Conservation (phyloP, 495 filamentous ascomycete genomes). For the Penicillium paxilli region DNA sequence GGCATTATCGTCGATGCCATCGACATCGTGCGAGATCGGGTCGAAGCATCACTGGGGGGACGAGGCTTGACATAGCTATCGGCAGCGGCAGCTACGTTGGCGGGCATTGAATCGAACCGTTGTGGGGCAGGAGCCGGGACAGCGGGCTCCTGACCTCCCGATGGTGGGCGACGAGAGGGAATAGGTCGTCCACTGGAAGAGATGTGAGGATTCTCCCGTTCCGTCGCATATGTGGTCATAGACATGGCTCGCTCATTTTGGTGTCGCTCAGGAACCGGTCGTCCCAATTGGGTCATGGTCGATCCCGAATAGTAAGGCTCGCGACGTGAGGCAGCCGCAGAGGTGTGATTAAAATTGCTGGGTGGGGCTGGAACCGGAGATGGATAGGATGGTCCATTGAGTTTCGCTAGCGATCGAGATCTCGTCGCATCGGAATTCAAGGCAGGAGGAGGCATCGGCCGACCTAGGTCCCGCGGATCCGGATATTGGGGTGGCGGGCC, state of each 20-base stretch:
- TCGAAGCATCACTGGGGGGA: constrained; percentile 46
- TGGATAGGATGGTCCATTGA: constrained; percentile 63
- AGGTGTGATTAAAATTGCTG: constrained; percentile 63
- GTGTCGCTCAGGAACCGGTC: constrained; percentile 85
- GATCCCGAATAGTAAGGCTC: constrained; percentile 67
- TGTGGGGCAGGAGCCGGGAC: not conserved
- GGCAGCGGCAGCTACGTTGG: constrained; percentile 11
- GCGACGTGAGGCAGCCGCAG: constrained; percentile 73
- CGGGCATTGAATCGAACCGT: constrained; percentile 26
- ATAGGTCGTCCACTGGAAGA: constrained; percentile 85
- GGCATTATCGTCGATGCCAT: constrained; percentile 80
- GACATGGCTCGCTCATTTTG: constrained; percentile 91
- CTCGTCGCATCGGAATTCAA: constrained; percentile 69
- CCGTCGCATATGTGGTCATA: constrained; percentile 79
- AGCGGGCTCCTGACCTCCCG: constrained; percentile 36
- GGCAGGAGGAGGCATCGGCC: constrained; percentile 61
- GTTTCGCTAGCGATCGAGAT: constrained; percentile 86
- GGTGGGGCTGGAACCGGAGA: constrained; percentile 44
- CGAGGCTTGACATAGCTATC: constrained; percentile 31
- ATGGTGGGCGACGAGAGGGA: constrained; percentile 62
- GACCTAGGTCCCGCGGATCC: constrained; percentile 48
- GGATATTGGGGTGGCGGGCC: constrained; percentile 57
- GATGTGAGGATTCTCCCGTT: constrained; percentile 79
- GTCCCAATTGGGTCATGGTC: constrained; percentile 79
- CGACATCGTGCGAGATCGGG: constrained; percentile 68